These are phyloP conservation scores for Venturia pyrina DNA, from an alignment of 2,329 filamentous ascomycete genomes.

Conservation along the genomic window DNA sequence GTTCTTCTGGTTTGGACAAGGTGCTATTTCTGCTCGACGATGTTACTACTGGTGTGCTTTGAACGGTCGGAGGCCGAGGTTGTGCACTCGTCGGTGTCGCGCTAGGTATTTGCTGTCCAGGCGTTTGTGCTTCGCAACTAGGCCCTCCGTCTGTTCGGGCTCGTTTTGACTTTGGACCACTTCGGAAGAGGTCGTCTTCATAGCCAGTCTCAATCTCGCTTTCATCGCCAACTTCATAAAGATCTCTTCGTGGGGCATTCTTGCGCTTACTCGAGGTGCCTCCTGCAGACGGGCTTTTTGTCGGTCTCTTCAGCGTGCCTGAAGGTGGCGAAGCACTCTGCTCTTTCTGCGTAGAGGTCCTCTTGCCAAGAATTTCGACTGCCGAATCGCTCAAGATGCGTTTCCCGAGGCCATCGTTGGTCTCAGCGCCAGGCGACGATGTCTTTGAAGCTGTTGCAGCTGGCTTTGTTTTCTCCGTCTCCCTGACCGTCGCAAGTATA, in stretches of 20 bases:
- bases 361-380: not conserved
- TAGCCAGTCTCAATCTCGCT: not conserved
- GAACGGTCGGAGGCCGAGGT: not conserved
- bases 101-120: not conserved
- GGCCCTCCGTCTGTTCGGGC: not conserved
- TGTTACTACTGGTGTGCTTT: not conserved
- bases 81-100: not conserved
- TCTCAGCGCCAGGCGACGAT: too few species aligned
- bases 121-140: not conserved
- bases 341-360: not conserved
- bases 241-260: not conserved
- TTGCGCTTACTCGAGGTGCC: not conserved
- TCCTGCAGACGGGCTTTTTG: not conserved
- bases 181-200: not conserved
- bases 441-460: not conserved
- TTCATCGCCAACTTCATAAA: not conserved
- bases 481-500: not conserved
- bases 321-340: not conserved
- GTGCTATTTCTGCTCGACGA: not conserved
- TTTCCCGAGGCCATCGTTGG: not conserved
- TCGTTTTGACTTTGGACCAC: not conserved
- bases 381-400: not conserved
- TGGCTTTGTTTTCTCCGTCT: not conserved
- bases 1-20: not conserved
- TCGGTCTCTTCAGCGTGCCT: not conserved